Conservation (phyloP, 352 stramenopile genomes). For the Phytophthora crassamura region DNA sequence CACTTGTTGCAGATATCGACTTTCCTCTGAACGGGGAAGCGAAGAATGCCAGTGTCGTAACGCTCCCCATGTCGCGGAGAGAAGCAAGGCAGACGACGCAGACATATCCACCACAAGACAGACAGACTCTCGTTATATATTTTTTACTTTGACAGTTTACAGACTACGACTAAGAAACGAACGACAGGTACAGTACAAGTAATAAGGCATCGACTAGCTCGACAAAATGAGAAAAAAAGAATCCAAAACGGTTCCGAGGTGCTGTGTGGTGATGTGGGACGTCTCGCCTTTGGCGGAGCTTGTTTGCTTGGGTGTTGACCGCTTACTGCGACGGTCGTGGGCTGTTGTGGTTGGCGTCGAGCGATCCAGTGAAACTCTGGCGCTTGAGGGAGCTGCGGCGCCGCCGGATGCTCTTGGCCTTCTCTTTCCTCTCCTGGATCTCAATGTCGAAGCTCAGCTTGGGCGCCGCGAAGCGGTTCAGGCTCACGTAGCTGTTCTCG, state of each 20-base stretch:
- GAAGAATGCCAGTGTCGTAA: conserved; percentile 20
- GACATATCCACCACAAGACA: too few relatives aligned
- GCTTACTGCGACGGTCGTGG: conserved; percentile 28
- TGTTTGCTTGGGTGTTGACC: background rate
- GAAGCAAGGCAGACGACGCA: conserved; percentile 23
- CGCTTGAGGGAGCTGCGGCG: conserved; percentile 55
- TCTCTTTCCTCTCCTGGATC: conserved; percentile 77
- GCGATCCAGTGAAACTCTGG: conserved; percentile 43
- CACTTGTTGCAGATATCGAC: conserved; percentile 15
- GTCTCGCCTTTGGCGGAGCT: conserved; percentile 32
- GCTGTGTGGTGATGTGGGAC: conserved; percentile 11
- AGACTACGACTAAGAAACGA: conserved; percentile 32
- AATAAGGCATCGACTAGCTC: conserved; percentile 18
- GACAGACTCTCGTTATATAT: conserved; percentile 24
- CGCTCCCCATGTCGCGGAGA: conserved; percentile 21
- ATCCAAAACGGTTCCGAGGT: conserved; percentile 37
- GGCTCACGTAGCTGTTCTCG: conserved; percentile 77
- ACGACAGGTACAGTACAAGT: conserved; percentile 6
- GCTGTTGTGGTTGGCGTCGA: conserved; percentile 28
- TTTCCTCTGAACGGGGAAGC: conserved; percentile 2
- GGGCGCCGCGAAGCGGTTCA: conserved; percentile 78
- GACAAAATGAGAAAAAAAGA: conserved; percentile 19
- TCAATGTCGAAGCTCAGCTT: conserved; percentile 75
- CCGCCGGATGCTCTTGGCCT: conserved; percentile 68
- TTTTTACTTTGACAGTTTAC: conserved; percentile 36